phyloP scores from a whole-genome alignment of 805 yeast genomes.

The Spathaspora sp. region DNA sequence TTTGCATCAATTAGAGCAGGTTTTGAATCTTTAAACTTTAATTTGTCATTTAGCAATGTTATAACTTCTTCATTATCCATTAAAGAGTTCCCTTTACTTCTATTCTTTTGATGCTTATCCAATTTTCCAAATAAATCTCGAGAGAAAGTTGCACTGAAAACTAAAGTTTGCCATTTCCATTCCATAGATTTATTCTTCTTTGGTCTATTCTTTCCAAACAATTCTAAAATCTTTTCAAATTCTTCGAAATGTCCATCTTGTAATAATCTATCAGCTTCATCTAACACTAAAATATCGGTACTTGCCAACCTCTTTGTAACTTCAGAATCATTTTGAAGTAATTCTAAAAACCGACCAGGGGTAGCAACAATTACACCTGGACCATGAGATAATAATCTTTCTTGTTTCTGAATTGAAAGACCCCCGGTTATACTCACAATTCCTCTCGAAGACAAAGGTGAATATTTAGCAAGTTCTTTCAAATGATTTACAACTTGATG shows the following conservation, averaged over 20 bases:
- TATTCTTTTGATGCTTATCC: conserved; percentile 30
- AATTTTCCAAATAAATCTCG: conserved; percentile 77
- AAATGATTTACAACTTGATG: conserved; percentile 88
- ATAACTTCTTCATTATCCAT: conserved; percentile 59
- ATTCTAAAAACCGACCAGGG: conserved; percentile 88
- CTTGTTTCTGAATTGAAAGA: conserved; percentile 88
- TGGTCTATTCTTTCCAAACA: conserved; percentile 51
- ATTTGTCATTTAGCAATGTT: conserved; percentile 59
- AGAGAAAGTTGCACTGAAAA: conserved; percentile 94
- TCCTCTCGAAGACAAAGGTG: conserved; percentile 51
- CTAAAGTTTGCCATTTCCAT: conserved; percentile 72
- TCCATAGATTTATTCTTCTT: conserved; percentile 26
- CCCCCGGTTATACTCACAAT: conserved; percentile 91
- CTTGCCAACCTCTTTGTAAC: conserved; percentile 38
- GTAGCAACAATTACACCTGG: conserved; percentile 90
- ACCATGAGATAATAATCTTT: conserved; percentile 65
- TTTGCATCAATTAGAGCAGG: conserved; percentile 82
- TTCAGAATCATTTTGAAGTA: conserved; percentile 60
- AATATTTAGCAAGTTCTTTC: conserved; percentile 47
- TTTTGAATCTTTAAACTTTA: conserved; percentile 61
- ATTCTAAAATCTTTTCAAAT: conserved; percentile 70
- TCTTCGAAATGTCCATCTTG: conserved; percentile 98
- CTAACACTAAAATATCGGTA: conserved; percentile 62
- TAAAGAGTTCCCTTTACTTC: conserved; percentile 27
- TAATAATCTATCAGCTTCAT: conserved; percentile 92